Base-by-base conservation (phyloP, 805 yeast genomes). In the Candida ulmi region DNA sequence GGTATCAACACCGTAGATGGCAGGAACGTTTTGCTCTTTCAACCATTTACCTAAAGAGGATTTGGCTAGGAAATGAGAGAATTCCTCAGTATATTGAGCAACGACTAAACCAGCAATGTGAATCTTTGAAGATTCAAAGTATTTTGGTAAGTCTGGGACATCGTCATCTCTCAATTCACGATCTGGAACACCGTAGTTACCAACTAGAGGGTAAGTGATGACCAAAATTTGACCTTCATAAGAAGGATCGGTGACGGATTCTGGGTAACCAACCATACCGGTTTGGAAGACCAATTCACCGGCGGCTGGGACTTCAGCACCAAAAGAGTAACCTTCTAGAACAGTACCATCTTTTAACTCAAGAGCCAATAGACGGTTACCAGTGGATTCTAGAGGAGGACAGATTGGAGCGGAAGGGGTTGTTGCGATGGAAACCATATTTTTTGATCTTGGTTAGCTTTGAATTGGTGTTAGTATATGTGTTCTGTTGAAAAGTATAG, bases 211-310 rank as follows among this genome's bases (percentile, higher is more conserved):
- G 65, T 81, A 93, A 39, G 99, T 93, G 65, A 93, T 85, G 48
- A 93, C 97, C 62, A 93, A 71, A 58, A 93, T 91, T 69, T 93
- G 99, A 48, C 99, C 99, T 60, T 86, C 90, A 66, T 93, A 93
- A 33, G 98, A 93, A 45, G 99, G 99, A 67, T 93, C 99, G 30
- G 99, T 88, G 64, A 93, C 78, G 38, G 97, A 81, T 67, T 93
- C 99, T 31, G 98, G 99, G 64, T 93, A 93, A 46, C 99, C 99
- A 53, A 93, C 98, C 96, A 93, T 90, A 72, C 99, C 98, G 47
- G 99, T 93, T 68, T 95, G 98, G 79, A 93, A 93, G 45, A 93
- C 99, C 55, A 95, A 78, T 70, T 93, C 99, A 75, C 99, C 99
- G 41, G 98, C 95, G 41, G 80, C 78, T 19, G 95, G 63, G 44